Evolutionary conservation across 352 stramenopile genomes (phyloP), one percentile per base, ranked within the genome.

Genomic region (Phytophthora hybrid): DNA sequence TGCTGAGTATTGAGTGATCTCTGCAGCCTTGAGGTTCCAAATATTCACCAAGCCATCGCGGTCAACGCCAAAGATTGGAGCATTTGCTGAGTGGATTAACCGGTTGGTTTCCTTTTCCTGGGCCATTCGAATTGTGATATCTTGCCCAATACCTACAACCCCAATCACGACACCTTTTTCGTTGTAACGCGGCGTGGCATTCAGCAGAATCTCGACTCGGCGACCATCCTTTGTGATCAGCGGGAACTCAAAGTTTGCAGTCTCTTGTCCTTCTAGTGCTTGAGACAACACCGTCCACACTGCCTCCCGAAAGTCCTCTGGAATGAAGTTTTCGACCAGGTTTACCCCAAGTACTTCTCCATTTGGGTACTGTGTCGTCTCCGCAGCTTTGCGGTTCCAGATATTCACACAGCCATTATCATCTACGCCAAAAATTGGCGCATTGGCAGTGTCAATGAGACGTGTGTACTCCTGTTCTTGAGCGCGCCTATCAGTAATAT

Each of bases 381-480:
- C 78, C 6, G 80, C 84, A 63, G 84, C 90, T 77, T 95, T 94
- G 5, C 86, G 71, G 39, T 97, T 96, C 90, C 90, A 93, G 63
- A 92, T 93, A 47, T 95, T 93, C 23, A 94, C 89, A 49, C 82
- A 77, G 14, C 89, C 80, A 49, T 89, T 69, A 8, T 34, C 70
- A 69, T 96, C 88, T 18, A 95, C 84, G 29, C 88, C 89, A 71
- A 96, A 93, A 53, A 96, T 96, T 1, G 90, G 87, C 2, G 88
- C 85, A 63, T 97, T 96, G 0, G 91, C 90, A 32, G 84, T 95
- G 58, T 97, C 91, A 57, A 97, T 94, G 3, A 97, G 69, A n/a
- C 88, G 84, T 0, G 78, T 83, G 64, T 94, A 94, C 59, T 94
- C 87, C 53, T 93, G 88, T 23, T 94, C 88, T 61, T 94, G 88